These are phyloP conservation scores for Pyrenochaeta sp. DNA, from an alignment of 2,329 filamentous ascomycete species.

Conservation along the genomic window DNA sequence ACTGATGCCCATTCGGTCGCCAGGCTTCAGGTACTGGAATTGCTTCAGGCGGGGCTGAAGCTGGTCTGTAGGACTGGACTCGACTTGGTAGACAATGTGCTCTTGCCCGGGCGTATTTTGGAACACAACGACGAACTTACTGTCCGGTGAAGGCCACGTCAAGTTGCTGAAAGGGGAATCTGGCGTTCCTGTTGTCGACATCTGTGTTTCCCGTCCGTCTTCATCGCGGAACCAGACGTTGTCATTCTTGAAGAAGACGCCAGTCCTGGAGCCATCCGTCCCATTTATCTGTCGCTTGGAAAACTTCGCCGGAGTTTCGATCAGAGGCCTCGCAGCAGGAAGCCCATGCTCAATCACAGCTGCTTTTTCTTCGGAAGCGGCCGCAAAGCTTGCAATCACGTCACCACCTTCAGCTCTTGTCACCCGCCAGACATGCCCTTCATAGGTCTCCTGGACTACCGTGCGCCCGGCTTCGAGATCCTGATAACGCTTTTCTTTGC, in stretches of 20 bases:
- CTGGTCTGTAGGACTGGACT: slow-evolving; percentile 30
- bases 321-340: too few species aligned
- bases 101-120: slow-evolving; percentile 29
- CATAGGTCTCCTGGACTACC: too few species aligned
- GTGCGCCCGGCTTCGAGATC: too few species aligned
- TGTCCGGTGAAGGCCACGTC: slow-evolving; percentile 27
- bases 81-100: slow-evolving; percentile 24
- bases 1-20: slow-evolving; percentile 27
- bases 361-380: too few species aligned
- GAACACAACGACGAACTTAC: slow-evolving; percentile 23
- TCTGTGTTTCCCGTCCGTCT: slow-evolving; percentile 22
- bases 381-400: too few species aligned
- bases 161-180: slow-evolving; percentile 24
- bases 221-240: slow-evolving; percentile 31
- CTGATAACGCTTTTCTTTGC: too few species aligned
- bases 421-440: too few species aligned
- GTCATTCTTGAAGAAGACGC: slow-evolving; percentile 28
- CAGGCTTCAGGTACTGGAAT: slow-evolving; percentile 27
- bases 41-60: slow-evolving; percentile 28
- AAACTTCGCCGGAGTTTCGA: too few species aligned
- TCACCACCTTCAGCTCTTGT: too few species aligned
- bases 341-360: too few species aligned
- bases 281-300: slow-evolving; percentile 19
- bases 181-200: slow-evolving; percentile 28
- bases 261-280: slow-evolving; percentile 7